phyloP scores from a whole-genome alignment of 352 stramenopile species.

The Phytophthora pistaciae region DNA sequence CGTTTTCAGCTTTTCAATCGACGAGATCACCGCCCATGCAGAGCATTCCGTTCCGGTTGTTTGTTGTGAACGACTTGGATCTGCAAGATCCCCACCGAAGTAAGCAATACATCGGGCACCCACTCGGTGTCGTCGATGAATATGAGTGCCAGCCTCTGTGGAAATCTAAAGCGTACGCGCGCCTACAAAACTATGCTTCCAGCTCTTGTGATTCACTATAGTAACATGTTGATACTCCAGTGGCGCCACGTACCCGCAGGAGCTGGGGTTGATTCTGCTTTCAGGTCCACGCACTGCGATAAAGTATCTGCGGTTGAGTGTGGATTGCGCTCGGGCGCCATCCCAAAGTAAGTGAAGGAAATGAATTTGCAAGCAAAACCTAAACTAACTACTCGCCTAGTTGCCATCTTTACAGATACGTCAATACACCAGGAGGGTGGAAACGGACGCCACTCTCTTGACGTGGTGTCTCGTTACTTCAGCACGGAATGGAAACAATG shows the following conservation, averaged over 20 bases:
- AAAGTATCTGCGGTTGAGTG: conserved; percentile 20
- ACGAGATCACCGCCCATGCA: conserved; percentile 18
- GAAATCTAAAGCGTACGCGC: conserved; percentile 32
- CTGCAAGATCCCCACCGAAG: conserved; percentile 16
- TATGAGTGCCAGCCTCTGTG: conserved; percentile 14
- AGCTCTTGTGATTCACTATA: neutral
- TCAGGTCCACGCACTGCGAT: conserved; percentile 17
- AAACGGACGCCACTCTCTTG: conserved; percentile 5
- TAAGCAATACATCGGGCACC: conserved; percentile 7
- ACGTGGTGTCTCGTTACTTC: conserved; percentile 46
- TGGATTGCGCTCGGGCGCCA: conserved; percentile 8
- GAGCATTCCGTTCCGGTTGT: conserved; percentile 34
- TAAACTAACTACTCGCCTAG: conserved; percentile 3
- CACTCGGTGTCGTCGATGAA: conserved; percentile 26
- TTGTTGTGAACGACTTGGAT: conserved; percentile 36
- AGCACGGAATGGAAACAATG: conserved; percentile 34
- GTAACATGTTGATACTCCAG: conserved; percentile 8
- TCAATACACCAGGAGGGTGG: neutral
- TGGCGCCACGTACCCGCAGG: conserved; percentile 23
- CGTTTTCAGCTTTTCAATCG: conserved; percentile 2
- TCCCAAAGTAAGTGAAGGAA: conserved; percentile 21
- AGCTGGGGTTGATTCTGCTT: conserved; percentile 45
- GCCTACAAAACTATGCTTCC: neutral
- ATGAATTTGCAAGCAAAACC: neutral
- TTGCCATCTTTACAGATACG: conserved; percentile 32